Base-by-base conservation (phyloP, 164 flowering plant species). In the Macadamia integrifolia region DNA sequence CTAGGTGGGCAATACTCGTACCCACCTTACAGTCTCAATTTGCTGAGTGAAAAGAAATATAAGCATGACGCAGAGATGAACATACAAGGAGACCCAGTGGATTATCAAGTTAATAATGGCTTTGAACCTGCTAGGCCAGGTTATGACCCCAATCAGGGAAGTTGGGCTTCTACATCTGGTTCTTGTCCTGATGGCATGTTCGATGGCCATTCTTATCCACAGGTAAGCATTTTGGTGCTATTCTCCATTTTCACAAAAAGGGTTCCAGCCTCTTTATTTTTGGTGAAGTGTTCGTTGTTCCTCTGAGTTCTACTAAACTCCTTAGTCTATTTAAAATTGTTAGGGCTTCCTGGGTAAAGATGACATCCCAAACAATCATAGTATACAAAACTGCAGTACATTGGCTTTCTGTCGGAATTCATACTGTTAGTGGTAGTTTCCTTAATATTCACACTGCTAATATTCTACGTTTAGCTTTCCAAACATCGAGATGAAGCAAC, bases 1-100 rank as follows among this genome's bases (percentile, higher is more conserved):
- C 71, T 81, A 29, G 77, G 76, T 43, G 89, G 82, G 50, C 93
- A 84, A 65, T 84, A 76, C 60, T 75, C 80, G 6, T 84, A 73
- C 68, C 72, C 82, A 9, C 67, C 80, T 1, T 84, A 75, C 60
- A 66, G 69, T 78, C 58, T 79, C n/a, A 70, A 71, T 77, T 72
- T 85, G 40, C 69, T 74, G 9, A 70, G 72, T 23, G 79, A 78
- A 3, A 84, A 80, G 78, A 68, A 79, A 50, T 56, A 73, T 67
- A 78, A 80, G 57, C 66, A 79, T 30, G 88, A 77, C 5, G 69
- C 60, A 46, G 82, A 77, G 31, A 69, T 82, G 71, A 82, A 79
- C 64, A 67, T 83, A 9, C 91, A 73, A 70, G 83, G 74, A 72
- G 75, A 76, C 48, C 67, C 72, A 49, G 44, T 77, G 66, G 77